Evolutionary conservation across 2,329 filamentous ascomycete genomes (phyloP).

Genomic region (Pseudophaeomoniella oleicola): DNA sequence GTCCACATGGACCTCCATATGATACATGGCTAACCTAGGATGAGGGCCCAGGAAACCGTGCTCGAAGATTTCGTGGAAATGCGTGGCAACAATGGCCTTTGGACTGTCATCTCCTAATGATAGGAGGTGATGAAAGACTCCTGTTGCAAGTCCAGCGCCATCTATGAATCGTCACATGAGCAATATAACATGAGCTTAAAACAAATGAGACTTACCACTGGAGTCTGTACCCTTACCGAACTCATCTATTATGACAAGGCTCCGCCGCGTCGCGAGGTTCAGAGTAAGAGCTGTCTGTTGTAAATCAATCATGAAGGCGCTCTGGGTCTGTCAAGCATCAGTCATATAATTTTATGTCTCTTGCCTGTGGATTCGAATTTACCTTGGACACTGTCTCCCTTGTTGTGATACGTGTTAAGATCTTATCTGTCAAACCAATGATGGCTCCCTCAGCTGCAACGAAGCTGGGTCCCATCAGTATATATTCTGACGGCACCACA

Average conservation of each 20-base stretch:
- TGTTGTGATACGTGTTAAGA: conserved; percentile 73
- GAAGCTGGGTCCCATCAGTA: conserved; percentile 58
- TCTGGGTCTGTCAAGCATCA: conserved; percentile 33
- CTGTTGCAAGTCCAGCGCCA: conserved; percentile 49
- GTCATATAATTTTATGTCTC: neutral
- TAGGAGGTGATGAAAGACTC: conserved; percentile 44
- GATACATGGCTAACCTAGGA: conserved; percentile 35
- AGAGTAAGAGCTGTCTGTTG: conserved; percentile 72
- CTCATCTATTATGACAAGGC: conserved; percentile 81
- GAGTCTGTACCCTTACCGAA: conserved; percentile 59
- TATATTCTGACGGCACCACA: too few relatives aligned
- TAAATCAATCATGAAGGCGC: conserved; percentile 66
- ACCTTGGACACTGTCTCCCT: conserved; percentile 50
- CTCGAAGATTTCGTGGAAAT: conserved; percentile 46
- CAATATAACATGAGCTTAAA: neutral
- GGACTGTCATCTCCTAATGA: conserved; percentile 29
- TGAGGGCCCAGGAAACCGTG: conserved; percentile 34
- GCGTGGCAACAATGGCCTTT: conserved; percentile 47
- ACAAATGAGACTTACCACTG: conserved; percentile 1
- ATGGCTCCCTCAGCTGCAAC: conserved; percentile 65
- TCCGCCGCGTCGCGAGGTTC: conserved; percentile 58
- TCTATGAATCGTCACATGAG: conserved; percentile 22
- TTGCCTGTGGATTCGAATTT: conserved; percentile 2
- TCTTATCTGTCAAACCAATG: conserved; percentile 83
- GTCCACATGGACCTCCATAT: conserved; percentile 40